phyloP scores from a whole-genome alignment of 2,329 filamentous ascomycete species.

The Penicillium digitatum region DNA sequence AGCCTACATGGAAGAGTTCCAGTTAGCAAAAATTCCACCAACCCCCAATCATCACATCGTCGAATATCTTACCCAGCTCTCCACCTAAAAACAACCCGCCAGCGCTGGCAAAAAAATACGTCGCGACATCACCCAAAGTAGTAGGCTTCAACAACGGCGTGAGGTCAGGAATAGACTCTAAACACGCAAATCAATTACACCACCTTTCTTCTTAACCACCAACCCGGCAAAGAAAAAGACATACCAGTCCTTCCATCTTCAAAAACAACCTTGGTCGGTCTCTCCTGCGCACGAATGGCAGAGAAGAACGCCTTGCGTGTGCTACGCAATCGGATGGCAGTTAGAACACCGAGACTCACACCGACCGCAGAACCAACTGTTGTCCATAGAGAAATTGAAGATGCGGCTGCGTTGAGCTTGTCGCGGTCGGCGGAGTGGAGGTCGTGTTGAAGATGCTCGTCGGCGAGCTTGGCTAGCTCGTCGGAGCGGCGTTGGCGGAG shows the following conservation, averaged over 20 bases:
- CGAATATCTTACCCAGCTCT: constrained; percentile 44
- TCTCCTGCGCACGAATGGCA: constrained; percentile 58
- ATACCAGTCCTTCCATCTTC: constrained; percentile 56
- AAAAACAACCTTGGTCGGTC: constrained; percentile 60
- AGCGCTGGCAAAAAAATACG: constrained; percentile 59
- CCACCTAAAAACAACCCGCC: constrained; percentile 63
- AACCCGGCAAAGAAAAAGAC: constrained; percentile 1
- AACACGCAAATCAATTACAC: not conserved
- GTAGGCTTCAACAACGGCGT: constrained; percentile 56
- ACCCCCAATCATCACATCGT: not conserved
- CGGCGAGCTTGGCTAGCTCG: constrained; percentile 54
- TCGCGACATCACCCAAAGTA: constrained; percentile 56
- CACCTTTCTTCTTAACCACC: no score
- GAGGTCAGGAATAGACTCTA: constrained; percentile 60
- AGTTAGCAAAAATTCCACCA: not conserved
- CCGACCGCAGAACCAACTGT: constrained; percentile 58
- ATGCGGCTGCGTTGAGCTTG: constrained; percentile 53
- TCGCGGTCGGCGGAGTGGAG: constrained; percentile 58
- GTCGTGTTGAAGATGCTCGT: constrained; percentile 57
- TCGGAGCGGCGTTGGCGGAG: constrained; percentile 47
- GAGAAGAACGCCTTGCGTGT: constrained; percentile 58
- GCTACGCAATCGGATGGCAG: constrained; percentile 55
- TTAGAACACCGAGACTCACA: constrained; percentile 55
- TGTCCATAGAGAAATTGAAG: constrained; percentile 53
- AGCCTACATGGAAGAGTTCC: constrained; percentile 34